Percentiles rank a stretch among this genome's conserved stretches.
phyloP scores from a whole-genome alignment of 2,329 filamentous ascomycete species.

The Claviceps digitariae region DNA sequence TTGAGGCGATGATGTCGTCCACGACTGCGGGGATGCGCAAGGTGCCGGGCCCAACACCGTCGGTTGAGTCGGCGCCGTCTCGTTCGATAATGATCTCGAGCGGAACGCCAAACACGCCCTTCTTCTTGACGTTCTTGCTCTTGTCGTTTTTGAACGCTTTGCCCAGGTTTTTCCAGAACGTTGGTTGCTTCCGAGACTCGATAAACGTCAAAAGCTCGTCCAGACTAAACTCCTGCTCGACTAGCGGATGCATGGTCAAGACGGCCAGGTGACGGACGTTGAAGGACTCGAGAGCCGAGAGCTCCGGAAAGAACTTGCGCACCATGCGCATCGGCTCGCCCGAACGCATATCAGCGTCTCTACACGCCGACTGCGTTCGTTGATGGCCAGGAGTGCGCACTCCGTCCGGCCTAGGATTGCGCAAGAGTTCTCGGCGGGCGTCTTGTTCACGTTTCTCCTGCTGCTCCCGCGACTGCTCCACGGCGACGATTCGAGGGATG shows the following conservation, averaged over 20 bases:
- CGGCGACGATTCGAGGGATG: conserved; percentile 88
- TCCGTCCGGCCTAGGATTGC: conserved; percentile 30
- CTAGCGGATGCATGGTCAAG: conserved; percentile 81
- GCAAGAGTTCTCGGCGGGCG: conserved; percentile 50
- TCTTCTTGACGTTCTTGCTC: conserved; percentile 68
- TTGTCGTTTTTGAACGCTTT: conserved; percentile 89
- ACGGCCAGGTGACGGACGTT: conserved; percentile 93
- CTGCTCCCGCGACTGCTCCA: conserved; percentile 88
- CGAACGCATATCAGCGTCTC: conserved; percentile 36
- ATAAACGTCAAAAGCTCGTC: conserved; percentile 89
- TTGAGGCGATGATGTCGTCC: conserved; percentile 86
- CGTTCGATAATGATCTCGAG: conserved; percentile 82
- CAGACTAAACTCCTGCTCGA: conserved; percentile 82
- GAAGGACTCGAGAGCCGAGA: conserved; percentile 92
- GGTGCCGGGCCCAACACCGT: conserved; percentile 84
- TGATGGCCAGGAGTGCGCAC: conserved; percentile 51
- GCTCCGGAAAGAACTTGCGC: conserved; percentile 88
- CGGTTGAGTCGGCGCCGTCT: conserved; percentile 93
- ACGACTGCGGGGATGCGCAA: conserved; percentile 85
- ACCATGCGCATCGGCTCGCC: conserved; percentile 41
- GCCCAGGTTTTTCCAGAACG: conserved; percentile 96
- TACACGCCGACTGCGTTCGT: conserved; percentile 44
- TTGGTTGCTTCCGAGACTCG: conserved; percentile 75
- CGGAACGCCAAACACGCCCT: conserved; percentile 83
- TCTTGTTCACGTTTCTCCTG: conserved; percentile 48